These are phyloP conservation scores for Pseudopyrenochaeta lycopersici DNA, from an alignment of 2,329 filamentous ascomycete genomes.

Conservation along the genomic window DNA sequence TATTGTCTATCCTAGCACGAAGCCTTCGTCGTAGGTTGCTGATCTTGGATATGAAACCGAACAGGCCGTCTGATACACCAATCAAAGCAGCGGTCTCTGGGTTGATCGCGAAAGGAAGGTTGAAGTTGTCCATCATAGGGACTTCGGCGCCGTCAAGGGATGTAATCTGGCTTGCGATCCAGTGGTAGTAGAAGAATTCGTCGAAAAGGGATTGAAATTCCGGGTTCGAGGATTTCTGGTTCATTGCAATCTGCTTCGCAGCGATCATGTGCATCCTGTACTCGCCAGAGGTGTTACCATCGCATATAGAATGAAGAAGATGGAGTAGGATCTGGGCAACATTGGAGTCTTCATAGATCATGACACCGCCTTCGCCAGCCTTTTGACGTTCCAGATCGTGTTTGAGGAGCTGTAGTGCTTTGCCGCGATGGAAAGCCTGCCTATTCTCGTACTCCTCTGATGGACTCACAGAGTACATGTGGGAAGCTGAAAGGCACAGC, in stretches of 20 bases:
- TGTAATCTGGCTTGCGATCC: slow-evolving; percentile 67
- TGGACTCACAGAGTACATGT: slow-evolving; percentile 65
- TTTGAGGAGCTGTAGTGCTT: slow-evolving; percentile 61
- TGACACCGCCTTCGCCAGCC: slow-evolving; percentile 46
- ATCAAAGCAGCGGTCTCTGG: slow-evolving; percentile 70
- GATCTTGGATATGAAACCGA: slow-evolving; percentile 80
- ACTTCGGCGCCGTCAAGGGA: slow-evolving; percentile 62
- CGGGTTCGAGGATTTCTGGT: slow-evolving; percentile 67
- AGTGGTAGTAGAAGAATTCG: slow-evolving; percentile 87
- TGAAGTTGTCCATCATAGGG: slow-evolving; percentile 63
- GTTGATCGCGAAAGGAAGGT: slow-evolving; percentile 64
- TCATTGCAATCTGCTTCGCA: slow-evolving; percentile 74
- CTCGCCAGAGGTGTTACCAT: slow-evolving; percentile 70
- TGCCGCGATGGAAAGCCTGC: slow-evolving; percentile 52
- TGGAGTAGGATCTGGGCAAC: slow-evolving; percentile 68
- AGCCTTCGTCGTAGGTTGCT: slow-evolving; percentile 79
- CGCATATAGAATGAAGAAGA: slow-evolving; percentile 68
- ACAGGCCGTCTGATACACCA: slow-evolving; percentile 83
- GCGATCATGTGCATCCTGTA: slow-evolving; percentile 82
- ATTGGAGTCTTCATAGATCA: slow-evolving; percentile 63
- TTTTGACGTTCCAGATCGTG: slow-evolving; percentile 51
- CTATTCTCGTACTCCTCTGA: slow-evolving; percentile 62
- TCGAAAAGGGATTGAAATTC: slow-evolving; percentile 76
- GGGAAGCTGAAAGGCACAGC: slow-evolving; percentile 81
- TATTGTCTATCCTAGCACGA: slow-evolving; percentile 69